These are phyloP conservation scores for Ceratocystis smalleyi DNA, from an alignment of 2,329 filamentous ascomycete species.

Conservation along the genomic window DNA sequence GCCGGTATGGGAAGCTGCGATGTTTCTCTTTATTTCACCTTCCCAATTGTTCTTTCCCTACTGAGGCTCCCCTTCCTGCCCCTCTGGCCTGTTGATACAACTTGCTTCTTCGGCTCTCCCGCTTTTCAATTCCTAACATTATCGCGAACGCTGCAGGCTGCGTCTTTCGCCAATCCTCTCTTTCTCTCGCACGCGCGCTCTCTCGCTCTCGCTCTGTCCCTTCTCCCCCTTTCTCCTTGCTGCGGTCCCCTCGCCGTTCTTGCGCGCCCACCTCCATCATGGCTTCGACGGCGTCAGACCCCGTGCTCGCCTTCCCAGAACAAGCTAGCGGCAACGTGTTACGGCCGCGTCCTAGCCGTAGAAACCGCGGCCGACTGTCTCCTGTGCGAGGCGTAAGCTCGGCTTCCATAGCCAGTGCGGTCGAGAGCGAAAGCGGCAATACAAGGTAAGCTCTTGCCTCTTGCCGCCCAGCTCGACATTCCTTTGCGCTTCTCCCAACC, in stretches of 20 bases:
- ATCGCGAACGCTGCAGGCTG: neutral
- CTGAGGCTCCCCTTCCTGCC: neutral
- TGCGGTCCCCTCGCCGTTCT: neutral
- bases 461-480: neutral
- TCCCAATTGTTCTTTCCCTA: neutral
- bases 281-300: conserved; percentile 11
- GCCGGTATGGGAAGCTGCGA: neutral
- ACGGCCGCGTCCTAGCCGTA: conserved; percentile 7
- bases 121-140: neutral
- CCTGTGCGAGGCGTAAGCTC: conserved; percentile 7
- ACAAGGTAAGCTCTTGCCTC: conserved; percentile 9
- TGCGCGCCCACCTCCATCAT: neutral
- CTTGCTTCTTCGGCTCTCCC: neutral
- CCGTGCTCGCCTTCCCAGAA: neutral
- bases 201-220: neutral
- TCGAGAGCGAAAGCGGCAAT: conserved; percentile 10
- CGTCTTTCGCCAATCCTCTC: neutral
- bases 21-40: neutral
- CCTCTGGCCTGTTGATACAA: neutral
- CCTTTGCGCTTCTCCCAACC: neutral
- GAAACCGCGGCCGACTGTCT: neutral
- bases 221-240: neutral
- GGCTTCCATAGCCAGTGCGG: conserved; percentile 3
- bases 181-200: neutral
- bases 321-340: conserved; percentile 3